Evolutionary conservation across 345 rosid species (phyloP), one percentile per base, ranked within the genome.

Genomic region (Eucalyptus brandiana): DNA sequence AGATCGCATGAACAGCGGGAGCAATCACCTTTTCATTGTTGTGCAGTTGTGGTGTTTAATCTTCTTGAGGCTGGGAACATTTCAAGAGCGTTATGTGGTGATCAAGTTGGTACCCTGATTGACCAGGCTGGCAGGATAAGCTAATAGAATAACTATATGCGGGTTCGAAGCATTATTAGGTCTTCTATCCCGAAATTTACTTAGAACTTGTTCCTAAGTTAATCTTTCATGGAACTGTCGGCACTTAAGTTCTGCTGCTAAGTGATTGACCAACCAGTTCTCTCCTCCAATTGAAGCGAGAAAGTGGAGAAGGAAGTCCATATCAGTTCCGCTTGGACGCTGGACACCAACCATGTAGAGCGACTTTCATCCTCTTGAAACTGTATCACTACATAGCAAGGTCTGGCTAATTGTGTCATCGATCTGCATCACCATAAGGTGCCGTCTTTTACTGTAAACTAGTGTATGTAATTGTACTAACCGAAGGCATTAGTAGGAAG

Each of bases 1-100:
- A 37, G 26, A 86, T 17, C 11, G 23, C 37, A 49, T 32, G 44
- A 53, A 45, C 37, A 60, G 45, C 37, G 2, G 56, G 76, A 80
- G 69, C 80, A 21, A 83, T 89, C 80, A 48, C 47, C 18, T 53
- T 58, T 83, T 69, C 80, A 19, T 86, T 19, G 69, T 90, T 47
- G 47, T 44, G 87, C 94, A 97, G 99, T 97, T 53, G 98, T 95
- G 91, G 92, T 97, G 60, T 96, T 97, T 87, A 96, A 97, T 92
- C 93, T 97, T 92, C 94, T 95, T 47, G 95, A 97, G 90, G 96
- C 95, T 88, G 99, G 98, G 87, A 96, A 96, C 91, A 95, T 97
- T 90, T 93, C 95, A 58, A 96, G 95, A 91, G 97, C 99, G 12
- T 90, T 97, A 86, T 96, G 98, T 49, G 99, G 99, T 72, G 97